These are phyloP conservation scores for Lentinus brumalis DNA, from an alignment of 768 basidiomycete species.

Conservation along the genomic window DNA sequence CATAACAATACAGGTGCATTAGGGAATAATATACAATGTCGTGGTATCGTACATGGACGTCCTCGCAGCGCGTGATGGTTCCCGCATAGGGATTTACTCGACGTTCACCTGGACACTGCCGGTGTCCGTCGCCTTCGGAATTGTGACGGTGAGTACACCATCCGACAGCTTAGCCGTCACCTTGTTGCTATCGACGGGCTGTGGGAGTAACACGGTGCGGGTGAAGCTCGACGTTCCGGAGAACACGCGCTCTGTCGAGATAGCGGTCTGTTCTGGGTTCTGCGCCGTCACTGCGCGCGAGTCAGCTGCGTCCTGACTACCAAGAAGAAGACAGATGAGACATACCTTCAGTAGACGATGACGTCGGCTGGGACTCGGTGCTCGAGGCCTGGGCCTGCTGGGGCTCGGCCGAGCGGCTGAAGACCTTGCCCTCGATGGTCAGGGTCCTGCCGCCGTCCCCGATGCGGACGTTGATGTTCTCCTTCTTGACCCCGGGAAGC, in stretches of 20 bases:
- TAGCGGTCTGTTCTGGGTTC: conserved; percentile 40
- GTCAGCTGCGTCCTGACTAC: conserved; percentile 5
- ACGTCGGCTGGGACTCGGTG: neutral
- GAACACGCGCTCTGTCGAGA: conserved; percentile 64
- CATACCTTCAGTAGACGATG: conserved; percentile 33
- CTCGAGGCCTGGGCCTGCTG: neutral
- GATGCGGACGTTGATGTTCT: conserved; percentile 69
- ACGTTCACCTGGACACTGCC: conserved; percentile 52
- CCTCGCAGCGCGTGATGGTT: neutral
- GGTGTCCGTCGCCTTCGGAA: conserved; percentile 63
- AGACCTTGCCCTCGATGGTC: conserved; percentile 69
- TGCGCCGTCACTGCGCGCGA: conserved; percentile 15
- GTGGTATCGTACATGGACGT: conserved; percentile 6
- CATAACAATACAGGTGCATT: neutral
- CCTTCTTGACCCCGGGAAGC: conserved; percentile 77
- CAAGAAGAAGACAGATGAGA: neutral
- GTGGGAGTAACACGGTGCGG: conserved; percentile 73
- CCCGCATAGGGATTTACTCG: conserved; percentile 25
- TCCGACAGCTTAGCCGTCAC: conserved; percentile 67
- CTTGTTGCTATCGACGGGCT: conserved; percentile 55
- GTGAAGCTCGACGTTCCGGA: conserved; percentile 57
- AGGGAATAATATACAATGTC: conserved; percentile 13
- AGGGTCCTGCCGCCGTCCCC: conserved; percentile 71
- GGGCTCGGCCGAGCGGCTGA: conserved; percentile 31
- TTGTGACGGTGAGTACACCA: conserved; percentile 65